Evolutionary conservation across 2,329 filamentous ascomycete genomes (phyloP), one percentile per base, ranked within the genome.

Genomic region (Gaeumannomyces tritici): DNA sequence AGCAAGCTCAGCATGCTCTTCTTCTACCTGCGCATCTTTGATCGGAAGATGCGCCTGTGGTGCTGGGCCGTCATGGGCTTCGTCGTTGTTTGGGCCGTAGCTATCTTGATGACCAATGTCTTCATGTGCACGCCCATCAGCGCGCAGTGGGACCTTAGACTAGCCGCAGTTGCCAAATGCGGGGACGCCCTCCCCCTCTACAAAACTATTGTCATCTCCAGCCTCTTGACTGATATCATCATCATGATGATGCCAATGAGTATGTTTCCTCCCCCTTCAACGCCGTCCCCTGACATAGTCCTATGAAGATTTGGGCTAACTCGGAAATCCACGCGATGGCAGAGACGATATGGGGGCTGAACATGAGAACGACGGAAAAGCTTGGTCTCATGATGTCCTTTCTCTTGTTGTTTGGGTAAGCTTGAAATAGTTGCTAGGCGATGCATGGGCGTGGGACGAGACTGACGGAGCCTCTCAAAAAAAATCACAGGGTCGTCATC

Each of bases 1-100:
- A 70, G 74, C 62, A 79, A 79, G 62, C 67, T 77, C 35, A 76
- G 73, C 59, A 75, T 79, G 35, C 63, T 78, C 55, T 69, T 71
- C 54, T 77, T 79, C 65, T 79, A 78, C 63, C 69, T 74, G n/a
- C 73, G 75, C n/a, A 70, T 79, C 8, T 76, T 77, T 59, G 72
- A 72, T 60, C 62, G 66, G 3, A 60, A 64, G 15, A 64, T 76
- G 65, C 70, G 73, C 7, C 59, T 71, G 12, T 66, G 70, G 3
- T 71, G 72, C 29, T 71, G 70, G 59, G 62, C 68, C 21, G 65
- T 65, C n/a, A 64, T 73, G 21, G 65, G 28, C 9, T 64, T 73
- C 24, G 64, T 73, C 26, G 58, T 57, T 0, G 35, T 66, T 4
- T 74, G 72, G 72, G 64, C 62, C 33, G 26, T 70, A 26, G 66